A percentile compares a stretch with the other conserved stretches of the same genome.
Conservation (phyloP, 2,329 filamentous ascomycete species). For the Penicillium italicum region DNA sequence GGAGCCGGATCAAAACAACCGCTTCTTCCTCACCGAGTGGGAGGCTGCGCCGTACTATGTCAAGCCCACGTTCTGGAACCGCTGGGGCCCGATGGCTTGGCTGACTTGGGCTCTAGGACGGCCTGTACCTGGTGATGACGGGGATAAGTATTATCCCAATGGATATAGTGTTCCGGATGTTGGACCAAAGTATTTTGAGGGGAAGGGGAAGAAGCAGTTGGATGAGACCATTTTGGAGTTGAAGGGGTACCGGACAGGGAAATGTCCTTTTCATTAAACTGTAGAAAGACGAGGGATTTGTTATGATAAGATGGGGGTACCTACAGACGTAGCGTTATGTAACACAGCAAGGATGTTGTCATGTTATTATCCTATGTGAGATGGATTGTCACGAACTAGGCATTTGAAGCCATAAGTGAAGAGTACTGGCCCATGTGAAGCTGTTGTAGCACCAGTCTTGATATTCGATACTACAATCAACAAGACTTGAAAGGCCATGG, state of each 20-base stretch:
- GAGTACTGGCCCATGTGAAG: neutral
- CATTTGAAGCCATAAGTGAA: neutral
- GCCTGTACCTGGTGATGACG: slow-evolving; percentile 48
- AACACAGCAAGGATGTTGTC: too few relatives aligned
- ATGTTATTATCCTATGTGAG: neutral
- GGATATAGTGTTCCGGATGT: slow-evolving; percentile 55
- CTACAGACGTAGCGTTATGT: neutral
- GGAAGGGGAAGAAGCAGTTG: slow-evolving; percentile 44
- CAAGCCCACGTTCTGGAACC: slow-evolving; percentile 56
- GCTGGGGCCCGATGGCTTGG: slow-evolving; percentile 59
- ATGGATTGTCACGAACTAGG: neutral
- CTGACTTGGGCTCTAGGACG: slow-evolving; percentile 46
- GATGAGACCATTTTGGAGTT: slow-evolving; percentile 43
- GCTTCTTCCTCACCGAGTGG: slow-evolving; percentile 52
- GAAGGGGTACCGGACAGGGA: slow-evolving; percentile 41
- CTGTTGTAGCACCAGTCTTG: neutral
- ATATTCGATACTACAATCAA: neutral
- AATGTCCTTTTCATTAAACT: slow-evolving; percentile 48
- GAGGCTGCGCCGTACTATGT: slow-evolving; percentile 65
- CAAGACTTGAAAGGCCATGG: neutral
- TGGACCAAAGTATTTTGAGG: slow-evolving; percentile 56
- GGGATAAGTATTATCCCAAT: slow-evolving; percentile 46
- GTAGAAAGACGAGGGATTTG: neutral
- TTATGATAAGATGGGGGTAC: too few relatives aligned
- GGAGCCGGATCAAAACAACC: slow-evolving; percentile 52